A percentile compares a stretch with the other conserved stretches of the same genome.
Conservation (phyloP, 1,139 yeast species). For the Arxiozyma heterogenica region DNA sequence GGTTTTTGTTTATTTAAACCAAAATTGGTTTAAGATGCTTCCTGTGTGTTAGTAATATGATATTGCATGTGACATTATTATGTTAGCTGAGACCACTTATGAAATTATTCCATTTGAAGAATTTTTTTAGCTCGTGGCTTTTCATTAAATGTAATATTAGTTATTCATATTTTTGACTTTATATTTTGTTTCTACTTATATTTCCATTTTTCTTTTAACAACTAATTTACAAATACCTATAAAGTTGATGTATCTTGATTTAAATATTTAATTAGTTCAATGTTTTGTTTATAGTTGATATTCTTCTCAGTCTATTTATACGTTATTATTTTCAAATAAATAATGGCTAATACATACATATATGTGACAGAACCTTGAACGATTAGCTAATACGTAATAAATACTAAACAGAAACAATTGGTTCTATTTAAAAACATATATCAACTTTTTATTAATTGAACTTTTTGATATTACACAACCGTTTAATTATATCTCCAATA, state of each 20-base stretch:
- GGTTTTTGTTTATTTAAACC: neutral
- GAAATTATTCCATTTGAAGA: neutral
- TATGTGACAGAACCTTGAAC: too few species aligned
- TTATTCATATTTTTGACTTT: neutral
- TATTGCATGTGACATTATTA: neutral
- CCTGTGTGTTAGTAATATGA: neutral
- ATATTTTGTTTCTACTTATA: too few species aligned
- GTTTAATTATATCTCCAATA: neutral
- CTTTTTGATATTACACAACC: neutral
- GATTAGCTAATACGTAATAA: neutral
- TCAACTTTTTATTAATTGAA: too few species aligned
- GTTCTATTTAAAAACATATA: neutral
- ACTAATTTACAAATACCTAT: slow-evolving; percentile 47
- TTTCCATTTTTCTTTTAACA: neutral
- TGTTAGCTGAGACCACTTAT: neutral
- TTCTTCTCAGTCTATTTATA: neutral
- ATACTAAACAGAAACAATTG: too few species aligned
- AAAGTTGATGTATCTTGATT: slow-evolving; percentile 59
- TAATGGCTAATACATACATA: neutral
- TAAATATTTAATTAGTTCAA: slow-evolving; percentile 22
- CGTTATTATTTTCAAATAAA: neutral
- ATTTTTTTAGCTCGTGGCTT: neutral
- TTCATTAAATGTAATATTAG: neutral
- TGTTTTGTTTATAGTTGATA: neutral
- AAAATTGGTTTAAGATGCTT: too few species aligned